Percentiles rank a stretch among this genome's conserved stretches.
These are phyloP conservation scores for Arabidopsis hybrid DNA, from an alignment of 441 rosid genomes.

Conservation along the genomic window DNA sequence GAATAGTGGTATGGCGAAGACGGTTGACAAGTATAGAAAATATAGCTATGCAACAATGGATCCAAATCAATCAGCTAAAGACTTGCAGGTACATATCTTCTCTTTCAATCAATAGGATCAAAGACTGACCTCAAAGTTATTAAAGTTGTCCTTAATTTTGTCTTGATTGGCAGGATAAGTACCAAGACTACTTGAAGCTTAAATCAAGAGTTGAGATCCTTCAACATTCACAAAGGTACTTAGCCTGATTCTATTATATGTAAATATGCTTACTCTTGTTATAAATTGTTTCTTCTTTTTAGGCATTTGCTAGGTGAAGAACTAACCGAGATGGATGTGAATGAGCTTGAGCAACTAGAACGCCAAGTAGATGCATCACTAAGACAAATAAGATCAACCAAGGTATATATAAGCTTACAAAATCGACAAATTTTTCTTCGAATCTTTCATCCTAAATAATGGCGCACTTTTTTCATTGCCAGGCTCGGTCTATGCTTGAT, in stretches of 20 bases:
- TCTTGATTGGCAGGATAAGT: conserved; percentile 50
- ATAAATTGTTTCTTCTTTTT: neutral
- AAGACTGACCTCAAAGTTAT: conserved; percentile 12
- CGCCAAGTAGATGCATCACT: conserved; percentile 59
- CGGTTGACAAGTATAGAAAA: conserved; percentile 71
- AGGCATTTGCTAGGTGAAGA: conserved; percentile 71
- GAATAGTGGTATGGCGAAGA: conserved; percentile 61
- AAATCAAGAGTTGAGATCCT: conserved; percentile 60
- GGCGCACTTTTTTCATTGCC: conserved; percentile 29
- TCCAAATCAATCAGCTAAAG: conserved; percentile 51
- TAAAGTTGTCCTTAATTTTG: neutral
- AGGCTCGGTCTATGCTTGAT: conserved; percentile 53
- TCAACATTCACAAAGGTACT: conserved; percentile 64
- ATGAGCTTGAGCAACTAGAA: conserved; percentile 67
- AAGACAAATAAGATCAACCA: conserved; percentile 59
- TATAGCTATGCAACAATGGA: conserved; percentile 60
- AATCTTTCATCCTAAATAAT: conserved; percentile 16
- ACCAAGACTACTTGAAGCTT: conserved; percentile 62
- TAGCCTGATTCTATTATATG: neutral
- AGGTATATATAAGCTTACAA: conserved; percentile 47
- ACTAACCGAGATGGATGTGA: conserved; percentile 50
- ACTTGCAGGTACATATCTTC: conserved; percentile 55
- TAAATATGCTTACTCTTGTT: neutral
- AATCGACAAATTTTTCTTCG: neutral
- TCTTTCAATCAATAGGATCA: conserved; percentile 19